Percentiles rank a stretch among this genome's conserved stretches.
Evolutionary conservation across 116 monocot genomes (phyloP).

Genomic region (Dioscorea cayenensis): DNA sequence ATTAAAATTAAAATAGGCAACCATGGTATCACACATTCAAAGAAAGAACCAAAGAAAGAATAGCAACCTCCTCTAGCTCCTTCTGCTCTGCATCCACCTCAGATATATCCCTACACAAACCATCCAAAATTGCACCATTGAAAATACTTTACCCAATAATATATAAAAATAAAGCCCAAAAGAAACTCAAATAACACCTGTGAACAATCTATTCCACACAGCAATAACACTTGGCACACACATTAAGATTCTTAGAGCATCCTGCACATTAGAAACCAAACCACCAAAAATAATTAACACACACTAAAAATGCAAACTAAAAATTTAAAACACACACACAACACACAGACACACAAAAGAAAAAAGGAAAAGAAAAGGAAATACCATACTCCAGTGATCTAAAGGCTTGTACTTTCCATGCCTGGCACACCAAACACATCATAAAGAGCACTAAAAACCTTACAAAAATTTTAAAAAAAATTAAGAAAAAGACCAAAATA

Average conservation of each 20-base stretch:
- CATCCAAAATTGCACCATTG: background rate
- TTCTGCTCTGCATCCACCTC: conserved; percentile 73
- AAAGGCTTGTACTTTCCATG: too few relatives aligned
- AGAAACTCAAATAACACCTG: conserved; percentile 33
- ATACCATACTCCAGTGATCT: too few relatives aligned
- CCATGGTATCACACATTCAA: background rate
- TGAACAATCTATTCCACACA: conserved; percentile 43
- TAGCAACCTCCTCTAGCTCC: conserved; percentile 67
- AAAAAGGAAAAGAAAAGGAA: too few relatives aligned
- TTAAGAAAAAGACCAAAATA: too few relatives aligned
- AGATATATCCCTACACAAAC: conserved; percentile 40
- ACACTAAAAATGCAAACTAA: too few relatives aligned
- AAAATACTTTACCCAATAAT: background rate
- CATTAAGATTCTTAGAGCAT: conserved; percentile 57
- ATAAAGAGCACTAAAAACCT: too few relatives aligned
- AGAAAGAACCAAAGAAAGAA: background rate
- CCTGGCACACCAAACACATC: too few relatives aligned
- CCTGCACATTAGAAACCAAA: conserved; percentile 19
- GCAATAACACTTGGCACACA: conserved; percentile 89
- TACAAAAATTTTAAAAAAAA: too few relatives aligned
- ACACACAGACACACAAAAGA: too few relatives aligned
- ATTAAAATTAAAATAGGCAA: background rate
- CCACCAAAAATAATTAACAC: too few relatives aligned
- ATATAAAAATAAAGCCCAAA: background rate
- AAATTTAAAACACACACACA: too few relatives aligned